Percentiles rank a stretch among this genome's conserved stretches.
phyloP scores from a whole-genome alignment of 495 filamentous ascomycete genomes.

The Jackrogersella multiformis region DNA sequence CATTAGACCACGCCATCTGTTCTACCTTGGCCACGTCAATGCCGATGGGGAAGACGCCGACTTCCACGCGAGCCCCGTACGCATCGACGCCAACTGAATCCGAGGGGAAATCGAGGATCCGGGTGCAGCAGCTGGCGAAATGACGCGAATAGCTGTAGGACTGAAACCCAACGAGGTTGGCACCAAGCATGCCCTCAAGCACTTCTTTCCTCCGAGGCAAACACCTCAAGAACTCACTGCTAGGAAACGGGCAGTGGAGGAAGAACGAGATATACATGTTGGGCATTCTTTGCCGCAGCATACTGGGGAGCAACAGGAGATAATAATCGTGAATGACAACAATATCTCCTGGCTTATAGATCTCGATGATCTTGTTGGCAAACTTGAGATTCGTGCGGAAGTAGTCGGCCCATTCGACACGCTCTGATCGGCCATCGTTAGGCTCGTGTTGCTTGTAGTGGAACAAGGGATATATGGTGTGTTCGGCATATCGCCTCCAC shows the following conservation, averaged over 20 bases:
- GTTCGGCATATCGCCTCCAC: conserved; percentile 89
- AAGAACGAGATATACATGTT: conserved; percentile 92
- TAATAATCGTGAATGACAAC: conserved; percentile 94
- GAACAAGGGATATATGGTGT: conserved; percentile 86
- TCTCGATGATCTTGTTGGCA: conserved; percentile 81
- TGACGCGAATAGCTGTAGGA: conserved; percentile 91
- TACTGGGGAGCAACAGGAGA: conserved; percentile 82
- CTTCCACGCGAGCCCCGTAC: conserved; percentile 84
- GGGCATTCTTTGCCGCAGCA: conserved; percentile 81
- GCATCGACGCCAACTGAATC: conserved; percentile 82
- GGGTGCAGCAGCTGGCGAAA: conserved; percentile 89
- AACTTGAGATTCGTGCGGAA: conserved; percentile 86
- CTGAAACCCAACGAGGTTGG: conserved; percentile 93
- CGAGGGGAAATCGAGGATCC: conserved; percentile 85
- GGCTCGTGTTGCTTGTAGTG: conserved; percentile 94
- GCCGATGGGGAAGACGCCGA: conserved; percentile 91
- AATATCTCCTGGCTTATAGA: conserved; percentile 90
- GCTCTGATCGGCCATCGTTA: conserved; percentile 80
- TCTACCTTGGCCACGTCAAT: conserved; percentile 81
- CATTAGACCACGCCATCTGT: conserved; percentile 71
- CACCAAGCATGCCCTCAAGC: conserved; percentile 83
- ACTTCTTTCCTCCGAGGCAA: conserved; percentile 86
- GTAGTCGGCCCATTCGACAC: conserved; percentile 89
- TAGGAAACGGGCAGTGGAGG: conserved; percentile 91
- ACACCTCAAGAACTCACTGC: conserved; percentile 90